phyloP scores from a whole-genome alignment of 805 yeast species.

The Candida dendrica region DNA sequence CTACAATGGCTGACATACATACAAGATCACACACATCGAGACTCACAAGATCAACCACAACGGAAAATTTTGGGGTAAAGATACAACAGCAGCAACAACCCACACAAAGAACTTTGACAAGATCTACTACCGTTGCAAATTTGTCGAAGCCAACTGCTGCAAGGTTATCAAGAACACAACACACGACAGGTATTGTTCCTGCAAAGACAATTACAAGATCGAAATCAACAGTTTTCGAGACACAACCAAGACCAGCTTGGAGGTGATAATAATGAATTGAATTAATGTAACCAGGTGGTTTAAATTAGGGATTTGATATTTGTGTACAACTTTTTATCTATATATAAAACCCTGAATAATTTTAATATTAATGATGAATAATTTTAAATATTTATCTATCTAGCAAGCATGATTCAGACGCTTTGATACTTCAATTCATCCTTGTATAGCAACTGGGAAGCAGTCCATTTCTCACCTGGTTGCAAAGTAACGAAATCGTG shows the following conservation, averaged over 20 bases:
- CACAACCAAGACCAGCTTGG: conserved; percentile 11
- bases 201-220: conserved; percentile 2
- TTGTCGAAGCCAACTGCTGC: conserved; percentile 15
- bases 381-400: too few species aligned
- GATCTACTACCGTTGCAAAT: neutral
- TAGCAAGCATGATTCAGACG: conserved; percentile 17
- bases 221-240: conserved; percentile 6
- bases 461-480: conserved; percentile 76
- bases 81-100: too few species aligned
- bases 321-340: too few species aligned
- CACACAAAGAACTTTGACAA: neutral
- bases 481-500: conserved; percentile 52
- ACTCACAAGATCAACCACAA: too few species aligned
- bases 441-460: conserved; percentile 49
- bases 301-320: too few species aligned
- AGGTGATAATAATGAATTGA: conserved; percentile 2
- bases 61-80: too few species aligned
- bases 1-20: neutral
- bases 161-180: conserved; percentile 9
- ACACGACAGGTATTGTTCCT: conserved; percentile 4
- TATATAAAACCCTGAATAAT: too few species aligned
- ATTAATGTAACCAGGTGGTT: neutral
- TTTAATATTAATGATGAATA: too few species aligned
- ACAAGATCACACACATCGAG: too few species aligned
- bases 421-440: conserved; percentile 60